Evolutionary conservation across 352 stramenopile genomes (phyloP).

Genomic region (Pythium aristosporum): DNA sequence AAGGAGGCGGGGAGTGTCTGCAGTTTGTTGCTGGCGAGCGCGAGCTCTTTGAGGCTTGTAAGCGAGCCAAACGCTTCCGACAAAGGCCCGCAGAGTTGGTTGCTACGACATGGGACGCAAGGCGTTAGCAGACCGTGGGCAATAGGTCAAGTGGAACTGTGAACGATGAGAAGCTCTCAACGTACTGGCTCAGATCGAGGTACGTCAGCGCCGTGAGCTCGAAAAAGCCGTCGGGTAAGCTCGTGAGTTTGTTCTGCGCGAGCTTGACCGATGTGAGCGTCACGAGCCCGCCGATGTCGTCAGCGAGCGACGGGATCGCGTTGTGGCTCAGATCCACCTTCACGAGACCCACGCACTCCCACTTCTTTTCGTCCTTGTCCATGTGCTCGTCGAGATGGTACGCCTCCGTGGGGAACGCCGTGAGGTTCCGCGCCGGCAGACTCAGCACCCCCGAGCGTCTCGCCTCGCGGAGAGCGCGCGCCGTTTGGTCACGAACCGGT

Average conservation of each 20-base stretch:
- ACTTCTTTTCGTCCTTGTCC: conserved; percentile 85
- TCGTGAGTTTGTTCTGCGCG: conserved; percentile 60
- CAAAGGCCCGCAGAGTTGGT: conserved; percentile 55
- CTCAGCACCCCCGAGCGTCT: conserved; percentile 59
- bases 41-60: conserved; percentile 60
- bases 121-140: not conserved
- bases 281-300: conserved; percentile 51
- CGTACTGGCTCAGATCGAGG: conserved; percentile 78
- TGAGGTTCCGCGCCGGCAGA: conserved; percentile 54
- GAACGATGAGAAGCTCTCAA: not conserved
- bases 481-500: conserved; percentile 52
- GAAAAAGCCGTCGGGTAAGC: conserved; percentile 66
- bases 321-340: conserved; percentile 86
- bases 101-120: conserved; percentile 36
- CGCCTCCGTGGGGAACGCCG: conserved; percentile 62
- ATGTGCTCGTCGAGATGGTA: conserved; percentile 78
- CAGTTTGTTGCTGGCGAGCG: conserved; percentile 62
- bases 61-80: conserved; percentile 52
- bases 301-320: conserved; percentile 48
- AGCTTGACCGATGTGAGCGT: conserved; percentile 67
- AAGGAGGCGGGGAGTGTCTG: conserved; percentile 54
- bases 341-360: conserved; percentile 79
- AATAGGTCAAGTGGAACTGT: no score
- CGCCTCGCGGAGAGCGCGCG: conserved; percentile 60
- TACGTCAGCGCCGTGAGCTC: conserved; percentile 54